Evolutionary conservation across 129 eudicot genomes (phyloP), one percentile per base, ranked within the genome.

Genomic region (Lactuca sativa): DNA sequence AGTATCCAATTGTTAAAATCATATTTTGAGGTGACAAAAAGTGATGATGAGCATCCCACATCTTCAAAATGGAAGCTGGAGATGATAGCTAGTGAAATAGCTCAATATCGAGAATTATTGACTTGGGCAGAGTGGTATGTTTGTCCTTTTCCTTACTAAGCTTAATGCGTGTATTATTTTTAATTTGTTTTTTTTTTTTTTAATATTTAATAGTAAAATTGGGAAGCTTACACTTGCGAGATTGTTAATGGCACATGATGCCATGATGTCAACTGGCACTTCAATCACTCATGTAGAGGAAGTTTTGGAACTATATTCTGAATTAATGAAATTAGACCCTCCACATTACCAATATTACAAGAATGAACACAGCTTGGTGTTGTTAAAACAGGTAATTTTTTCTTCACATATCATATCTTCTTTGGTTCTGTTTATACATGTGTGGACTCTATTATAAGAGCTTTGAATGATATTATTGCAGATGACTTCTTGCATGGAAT

Each of bases 191-290:
- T 47, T 36, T 68, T 14, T 62, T 36, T 21, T 21, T 21, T 21
- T 21, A n/a, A n/a, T n/a, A 33, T 59, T 58, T 64, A 70, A 81
- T 69, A 93, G 99, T 78, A 93, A 90, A 87, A 93, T 93, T 60
- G 99, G 92, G 18, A 93, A 87, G 83, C 92, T 87, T 62, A 89
- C 95, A 59, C 92, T 93, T 72, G 99, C 99, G 1, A 90, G 97
- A 85, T 80, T 93, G 64, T 78, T 90, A 88, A 82, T 75, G 77
- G 95, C 95, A 44, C 87, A 70, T 21, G 87, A 83, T 78, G 82
- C 84, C 34, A 75, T 89, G 82, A 56, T 54, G 31, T 77, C 85
- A 31, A 41, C 62, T 51, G 53, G 63, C 12, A 60, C 72, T 64
- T 62, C 58, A 59, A 15, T 60, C 53, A 52, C 58, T 63, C 73